Base-by-base conservation (phyloP, 805 yeast genomes). In the Yarrowia osloensis region DNA sequence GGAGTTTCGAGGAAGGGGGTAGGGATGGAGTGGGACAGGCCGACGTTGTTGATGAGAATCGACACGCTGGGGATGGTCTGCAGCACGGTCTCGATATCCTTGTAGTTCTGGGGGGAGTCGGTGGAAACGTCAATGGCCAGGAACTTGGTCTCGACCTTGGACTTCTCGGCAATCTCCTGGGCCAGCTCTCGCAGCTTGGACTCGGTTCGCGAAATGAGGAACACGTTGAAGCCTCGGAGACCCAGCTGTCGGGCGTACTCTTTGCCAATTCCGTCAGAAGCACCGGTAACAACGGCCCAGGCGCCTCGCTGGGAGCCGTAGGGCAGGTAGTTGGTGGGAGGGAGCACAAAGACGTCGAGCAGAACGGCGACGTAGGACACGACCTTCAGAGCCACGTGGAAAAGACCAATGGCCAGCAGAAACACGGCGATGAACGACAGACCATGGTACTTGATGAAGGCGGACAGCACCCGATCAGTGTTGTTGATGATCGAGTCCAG, bases 221-320 rank as follows among this genome's bases (percentile, higher is more conserved):
- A 87, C 55, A 95, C 77, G 72, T 92, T 93, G 77, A 93, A 88
- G 1, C 97, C 97, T 70, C 84, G 86, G 66, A 82, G 77, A 13
- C 98, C 99, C 77, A 95, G 83, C 79, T 94, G 98, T 28, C 79
- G 74, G 1, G 97, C 88, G 75, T 85, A 95, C 77, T 95, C 97
- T 76, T 93, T 91, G 68, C 99, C 99, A 74, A 95, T 89, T 39
- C 99, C 99, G 76, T 95, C 98, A 57, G 98, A 91, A 3, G 98
- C 96, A 68, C 99, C 99, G 7, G 99, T 95, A 19, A 95, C 85
- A 35, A 95, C 89, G n/a, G 98, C 97, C 94, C 97, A 95, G 46
- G 84, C 81, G 29, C 88, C 89, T 62, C 79, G 77, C 15, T 62
- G 69, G 54, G 94, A 88, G n/a, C 97, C 97, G 74, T 92, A 92